Evolutionary conservation across 805 yeast genomes (phyloP).

Genomic region (Starmerella potacharoeniae): DNA sequence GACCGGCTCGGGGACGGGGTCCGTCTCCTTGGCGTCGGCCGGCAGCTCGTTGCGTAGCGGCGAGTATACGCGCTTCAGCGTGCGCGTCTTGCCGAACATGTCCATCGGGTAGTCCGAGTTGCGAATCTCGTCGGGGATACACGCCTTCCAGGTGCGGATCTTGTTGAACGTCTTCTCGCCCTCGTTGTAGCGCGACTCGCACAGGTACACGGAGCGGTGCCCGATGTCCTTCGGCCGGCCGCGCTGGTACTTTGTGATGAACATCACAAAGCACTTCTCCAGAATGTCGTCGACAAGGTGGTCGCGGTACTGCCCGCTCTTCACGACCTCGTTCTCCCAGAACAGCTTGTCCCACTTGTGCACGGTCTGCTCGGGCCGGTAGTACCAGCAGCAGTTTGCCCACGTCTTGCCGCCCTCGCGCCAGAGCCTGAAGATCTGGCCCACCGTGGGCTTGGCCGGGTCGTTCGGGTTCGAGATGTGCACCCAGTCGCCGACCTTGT

Average conservation of each 20-base stretch:
- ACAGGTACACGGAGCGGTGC: slow-evolving; percentile 62
- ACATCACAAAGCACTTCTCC: slow-evolving; percentile 90
- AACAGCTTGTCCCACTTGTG: slow-evolving; percentile 83
- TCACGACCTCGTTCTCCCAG: slow-evolving; percentile 88
- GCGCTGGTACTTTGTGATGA: slow-evolving; percentile 85
- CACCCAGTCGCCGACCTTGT: slow-evolving; percentile 92
- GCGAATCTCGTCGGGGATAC: slow-evolving; percentile 92
- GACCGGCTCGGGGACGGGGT: slow-evolving; percentile 72
- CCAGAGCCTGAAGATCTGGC: slow-evolving; percentile 92
- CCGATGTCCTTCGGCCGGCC: slow-evolving; percentile 81
- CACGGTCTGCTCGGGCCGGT: slow-evolving; percentile 95
- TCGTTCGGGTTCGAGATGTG: slow-evolving; percentile 79
- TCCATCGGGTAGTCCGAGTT: slow-evolving; percentile 40
- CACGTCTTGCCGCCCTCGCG: slow-evolving; percentile 67
- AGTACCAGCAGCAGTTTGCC: slow-evolving; percentile 95
- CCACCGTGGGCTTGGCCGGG: slow-evolving; percentile 78
- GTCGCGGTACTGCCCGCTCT: slow-evolving; percentile 93
- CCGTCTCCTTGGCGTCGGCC: slow-evolving; percentile 56
- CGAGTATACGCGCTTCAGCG: slow-evolving; percentile 64
- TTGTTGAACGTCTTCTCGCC: slow-evolving; percentile 81
- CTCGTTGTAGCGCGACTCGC: slow-evolving; percentile 92
- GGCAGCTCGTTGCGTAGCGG: slow-evolving; percentile 74
- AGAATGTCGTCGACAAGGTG: slow-evolving; percentile 79
- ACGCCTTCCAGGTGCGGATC: slow-evolving; percentile 97
- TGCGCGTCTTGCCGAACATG: slow-evolving; percentile 64